phyloP scores from a whole-genome alignment of 2,329 filamentous ascomycete species.

The Aspergillus texensis region DNA sequence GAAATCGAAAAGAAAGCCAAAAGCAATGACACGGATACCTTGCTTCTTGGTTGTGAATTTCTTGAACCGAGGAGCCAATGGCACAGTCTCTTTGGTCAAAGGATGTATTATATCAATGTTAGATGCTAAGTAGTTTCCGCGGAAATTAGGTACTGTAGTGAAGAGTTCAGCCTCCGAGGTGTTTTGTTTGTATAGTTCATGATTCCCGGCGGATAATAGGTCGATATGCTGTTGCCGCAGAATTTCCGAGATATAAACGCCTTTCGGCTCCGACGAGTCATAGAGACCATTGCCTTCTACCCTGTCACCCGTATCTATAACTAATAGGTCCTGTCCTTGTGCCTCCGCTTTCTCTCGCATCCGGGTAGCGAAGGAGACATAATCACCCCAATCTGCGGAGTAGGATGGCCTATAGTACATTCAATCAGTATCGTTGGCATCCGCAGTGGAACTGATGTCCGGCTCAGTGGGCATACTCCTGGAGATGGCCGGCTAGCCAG shows the following conservation, averaged over 20 bases:
- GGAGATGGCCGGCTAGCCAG: conserved; percentile 90
- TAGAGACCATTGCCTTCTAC: conserved; percentile 95
- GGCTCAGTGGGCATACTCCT: conserved; percentile 67
- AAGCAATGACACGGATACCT: conserved; percentile 78
- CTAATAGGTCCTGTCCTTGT: conserved; percentile 78
- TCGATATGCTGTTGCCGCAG: conserved; percentile 82
- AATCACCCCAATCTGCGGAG: conserved; percentile 97
- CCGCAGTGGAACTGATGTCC: background rate
- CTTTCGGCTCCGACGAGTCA: conserved; percentile 84
- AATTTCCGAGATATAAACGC: conserved; percentile 85
- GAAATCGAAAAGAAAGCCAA: conserved; percentile 96
- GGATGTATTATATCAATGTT: conserved; percentile 88
- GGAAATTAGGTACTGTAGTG: conserved; percentile 80
- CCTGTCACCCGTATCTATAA: conserved; percentile 93
- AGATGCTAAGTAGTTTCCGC: conserved; percentile 79
- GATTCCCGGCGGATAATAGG: conserved; percentile 84
- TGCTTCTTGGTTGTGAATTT: conserved; percentile 92
- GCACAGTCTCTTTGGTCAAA: conserved; percentile 68
- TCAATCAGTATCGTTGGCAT: conserved; percentile 16
- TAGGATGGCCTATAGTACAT: conserved; percentile 70
- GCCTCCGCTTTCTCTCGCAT: conserved; percentile 78
- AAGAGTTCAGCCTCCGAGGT: conserved; percentile 78
- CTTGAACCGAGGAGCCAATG: conserved; percentile 79
- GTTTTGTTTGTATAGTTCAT: conserved; percentile 85
- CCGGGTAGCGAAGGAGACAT: conserved; percentile 86